Base-by-base conservation (phyloP, 2,329 filamentous ascomycete species). In the Fusarium nisikadoi region DNA sequence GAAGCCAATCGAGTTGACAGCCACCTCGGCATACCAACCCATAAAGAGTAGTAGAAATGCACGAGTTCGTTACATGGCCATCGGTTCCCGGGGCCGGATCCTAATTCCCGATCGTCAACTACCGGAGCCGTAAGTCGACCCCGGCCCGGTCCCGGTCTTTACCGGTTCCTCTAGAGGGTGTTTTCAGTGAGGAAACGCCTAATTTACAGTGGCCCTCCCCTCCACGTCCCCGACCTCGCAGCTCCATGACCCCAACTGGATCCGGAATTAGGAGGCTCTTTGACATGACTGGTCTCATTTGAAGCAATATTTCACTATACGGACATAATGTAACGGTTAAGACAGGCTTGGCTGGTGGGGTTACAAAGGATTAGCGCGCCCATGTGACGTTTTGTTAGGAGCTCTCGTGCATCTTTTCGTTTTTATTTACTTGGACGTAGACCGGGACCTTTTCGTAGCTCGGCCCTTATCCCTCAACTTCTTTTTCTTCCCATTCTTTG, bases 381-480 rank as follows among this genome's bases (percentile, higher is more conserved):
- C 74, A 75, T 76, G 75, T 77, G 75, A 77, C 75, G 74, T 75
- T 63, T 63, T 68, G 36, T 46, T 65, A 52, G 36, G 62, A 69
- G 62, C 52, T 68, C 36, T 74, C 62, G 59, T 65, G 65, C 52
- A 68, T 65, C 68, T 71, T 47, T 46, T 35, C 42, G 42, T 65
- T 68, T 64, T 68, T 71, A 68, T 50, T 53, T 58, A 64, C 64
- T 63, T 58, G 45, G 55, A 53, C 33, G 39, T 49, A 56, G 43
- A 47, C 70, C 66, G 55, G 61, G 33, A 64, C 36, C 45, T 60
- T 36, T 39, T 53, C 36, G 38, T 31, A 60, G 29, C 38, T 31
- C 42, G 41, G 36, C 33, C 25, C 14, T 31, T 31, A 55, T 42
- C 33, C 31, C 41, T 52, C 35, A 39, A 50, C 43, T 36, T 50